Evolutionary conservation across 1,284 basidiomycete genomes (phyloP), one percentile per base, ranked within the genome.

Genomic region (Melampsora occidentalis): DNA sequence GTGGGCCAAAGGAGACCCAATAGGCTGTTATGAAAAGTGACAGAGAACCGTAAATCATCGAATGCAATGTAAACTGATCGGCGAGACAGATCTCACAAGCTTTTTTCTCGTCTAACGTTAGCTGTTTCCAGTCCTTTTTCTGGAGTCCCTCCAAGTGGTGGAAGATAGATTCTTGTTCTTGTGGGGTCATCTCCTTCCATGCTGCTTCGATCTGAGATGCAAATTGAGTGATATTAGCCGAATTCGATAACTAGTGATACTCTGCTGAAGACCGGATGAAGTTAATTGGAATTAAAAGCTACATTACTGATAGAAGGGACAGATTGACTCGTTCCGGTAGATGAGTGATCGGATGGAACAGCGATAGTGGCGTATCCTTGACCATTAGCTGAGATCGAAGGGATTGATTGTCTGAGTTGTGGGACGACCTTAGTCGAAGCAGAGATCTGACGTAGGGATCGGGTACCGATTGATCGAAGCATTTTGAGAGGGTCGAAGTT

Each of bases 121-220:
- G 39, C 51, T 76, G 73, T 49, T 65, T 76, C 73, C 73, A 76
- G 33, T 76, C 73, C 35, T 76, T 76, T 66, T 69, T 76, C 62
- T 76, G 73, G 25, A 76, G 63, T 25, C 73, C 67, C 69, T 76
- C 73, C 22, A 76, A 66, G 67, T 76, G 73, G 48, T 76, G 73
- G 39, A 76, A 76, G 57, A 76, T 64, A 35, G 67, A 35, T 48
- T 76, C 73, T 46, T 76, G 73, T 64, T 76, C 66, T 64, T 76
- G 73, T 3, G 73, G 66, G 14, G 73, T 62, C 73, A 76, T 76
- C 39, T 76, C 67, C 46, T 76, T 76, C 73, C 73, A 76, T 63
- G 73, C 73, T n/a, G 73, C 73, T 69, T 76, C 73, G 66, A 76
- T 76, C 73, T 76, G 22, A 46, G 12, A 46, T 16, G 46, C 46